Base-by-base conservation (phyloP, 805 yeast genomes). In the Pichia heedii region DNA sequence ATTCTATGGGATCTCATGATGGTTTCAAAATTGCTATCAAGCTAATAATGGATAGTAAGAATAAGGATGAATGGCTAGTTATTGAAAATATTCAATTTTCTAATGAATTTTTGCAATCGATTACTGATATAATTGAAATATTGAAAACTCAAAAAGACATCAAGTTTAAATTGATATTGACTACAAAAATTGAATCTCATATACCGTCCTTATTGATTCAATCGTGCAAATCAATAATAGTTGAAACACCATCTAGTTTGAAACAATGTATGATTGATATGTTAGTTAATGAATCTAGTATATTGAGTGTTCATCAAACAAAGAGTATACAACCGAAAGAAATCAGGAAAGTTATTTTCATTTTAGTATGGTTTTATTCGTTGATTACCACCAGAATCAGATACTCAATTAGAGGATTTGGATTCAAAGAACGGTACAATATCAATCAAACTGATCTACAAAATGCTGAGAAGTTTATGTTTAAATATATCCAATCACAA, bases 41-140 rank as follows among this genome's bases (percentile, higher is more conserved):
- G 40, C 75, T 76, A n/a, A 62, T 86, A 9, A 54, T 57, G 1
- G 60, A 57, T 10, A 75, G 77, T 0, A 55, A 70, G 1, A 62
- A 56, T n/a, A 55, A 55, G 1, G 87, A 85, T 0, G 53, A 58
- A 1, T 87, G 96, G 96, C 59, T 90, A 0, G 53, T 89, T 24
- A 60, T 90, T 26, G 95, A 90, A 56, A 89, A 89, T 54, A 66
- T 85, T 12, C 96, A 90, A 46, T 72, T 83, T 70, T 76, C 93
- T 0, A 64, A 73, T 1, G 58, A 56, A 3, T 82, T 95, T 87
- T 62, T 84, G 22, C 74, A 70, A 13, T 54, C 65, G 10, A 59
- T 84, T 18, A 79, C 70, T 40, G 75, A 71, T 50, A 55, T 58
- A n/a, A 56, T 78, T 37, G 68, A 63, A 26, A 50, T 56, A 3